Evolutionary conservation across 371 early-diverging fungal genomes (phyloP).

Genomic region (Zychaea mexicana): DNA sequence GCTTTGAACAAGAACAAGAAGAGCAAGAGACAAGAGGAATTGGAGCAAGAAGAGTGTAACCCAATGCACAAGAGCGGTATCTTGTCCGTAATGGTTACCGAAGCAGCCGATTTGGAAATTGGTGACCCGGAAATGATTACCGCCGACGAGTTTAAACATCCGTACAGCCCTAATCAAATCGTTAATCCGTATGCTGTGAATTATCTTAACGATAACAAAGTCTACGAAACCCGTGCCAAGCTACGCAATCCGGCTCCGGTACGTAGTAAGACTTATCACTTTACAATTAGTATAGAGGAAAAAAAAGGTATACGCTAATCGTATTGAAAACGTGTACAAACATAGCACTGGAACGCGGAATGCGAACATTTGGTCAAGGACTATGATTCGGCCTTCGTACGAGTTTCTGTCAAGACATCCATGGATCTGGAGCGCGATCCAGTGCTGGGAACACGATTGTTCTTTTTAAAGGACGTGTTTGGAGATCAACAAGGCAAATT

Average conservation of each 20-base stretch:
- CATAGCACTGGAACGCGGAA: conserved; percentile 36
- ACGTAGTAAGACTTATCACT: too few relatives aligned
- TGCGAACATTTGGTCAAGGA: conserved; percentile 35
- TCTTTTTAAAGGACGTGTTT: conserved; percentile 28
- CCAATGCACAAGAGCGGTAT: conserved; percentile 22
- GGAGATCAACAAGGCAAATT: conserved; percentile 25
- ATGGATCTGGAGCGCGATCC: conserved; percentile 40
- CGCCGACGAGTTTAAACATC: conserved; percentile 29
- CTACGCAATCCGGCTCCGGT: conserved; percentile 31
- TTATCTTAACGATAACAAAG: conserved; percentile 35
- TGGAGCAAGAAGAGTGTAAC: conserved; percentile 10
- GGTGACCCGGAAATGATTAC: conserved; percentile 27
- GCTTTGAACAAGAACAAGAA: conserved; percentile 1
- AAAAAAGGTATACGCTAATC: too few relatives aligned
- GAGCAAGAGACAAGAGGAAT: conserved; percentile 1
- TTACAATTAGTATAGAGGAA: too few relatives aligned
- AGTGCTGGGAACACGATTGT: conserved; percentile 29
- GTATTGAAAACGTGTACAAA: too few relatives aligned
- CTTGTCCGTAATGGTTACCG: conserved; percentile 20
- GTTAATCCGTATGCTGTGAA: conserved; percentile 37
- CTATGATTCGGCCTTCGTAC: conserved; percentile 23
- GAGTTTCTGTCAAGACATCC: conserved; percentile 29
- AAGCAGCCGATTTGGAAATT: conserved; percentile 37
- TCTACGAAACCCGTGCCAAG: conserved; percentile 28
- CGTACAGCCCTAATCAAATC: conserved; percentile 24